Evolutionary conservation across 1,139 yeast genomes (phyloP), one percentile per base, ranked within the genome.

Genomic region (Magnusiomyces fungicola): DNA sequence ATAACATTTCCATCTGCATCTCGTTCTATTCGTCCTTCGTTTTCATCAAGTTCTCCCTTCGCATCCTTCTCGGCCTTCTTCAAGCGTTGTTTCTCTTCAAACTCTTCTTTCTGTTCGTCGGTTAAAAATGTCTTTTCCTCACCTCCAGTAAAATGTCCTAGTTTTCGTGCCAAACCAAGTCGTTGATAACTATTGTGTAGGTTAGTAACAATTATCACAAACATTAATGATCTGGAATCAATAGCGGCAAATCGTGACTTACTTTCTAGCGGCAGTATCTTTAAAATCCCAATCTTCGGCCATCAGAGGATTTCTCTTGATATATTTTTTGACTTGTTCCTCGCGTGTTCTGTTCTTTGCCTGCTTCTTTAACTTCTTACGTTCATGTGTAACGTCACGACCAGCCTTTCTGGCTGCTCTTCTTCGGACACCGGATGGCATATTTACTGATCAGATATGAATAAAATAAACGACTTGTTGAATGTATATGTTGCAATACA

Each of bases 281-380:
- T 78, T 76, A 54, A 81, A 76, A 68, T 92, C 96, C 98, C 98
- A 92, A 66, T 89, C 78, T 32, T 80, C 86, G 6, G 88, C 94
- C 56, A 92, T 85, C 57, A 92, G 78, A 2, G 95, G 88, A 64
- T 88, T 86, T 1, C 85, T 73, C 29, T 52, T 74, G 30, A 85
- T 78, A 55, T 79, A 80, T 52, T 81, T 69, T 57, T 80, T 73
- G 61, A 83, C 76, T 61, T 81, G 81, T 59, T 76, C 80, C 61
- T 84, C 90, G 64, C 84, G 85, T 45, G 68, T 68, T 60, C 82
- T 74, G 64, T 94, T 76, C 42, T 89, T 79, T 60, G 76, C 78
- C 67, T 83, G 86, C 58, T 72, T 70, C 54, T 81, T 78, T 49
- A 86, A 76, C 21, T 42, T n/a, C 25, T 42, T 42, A 19, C 45